Conservation (phyloP, 129 eudicot species). For the Escallonia rubra region DNA sequence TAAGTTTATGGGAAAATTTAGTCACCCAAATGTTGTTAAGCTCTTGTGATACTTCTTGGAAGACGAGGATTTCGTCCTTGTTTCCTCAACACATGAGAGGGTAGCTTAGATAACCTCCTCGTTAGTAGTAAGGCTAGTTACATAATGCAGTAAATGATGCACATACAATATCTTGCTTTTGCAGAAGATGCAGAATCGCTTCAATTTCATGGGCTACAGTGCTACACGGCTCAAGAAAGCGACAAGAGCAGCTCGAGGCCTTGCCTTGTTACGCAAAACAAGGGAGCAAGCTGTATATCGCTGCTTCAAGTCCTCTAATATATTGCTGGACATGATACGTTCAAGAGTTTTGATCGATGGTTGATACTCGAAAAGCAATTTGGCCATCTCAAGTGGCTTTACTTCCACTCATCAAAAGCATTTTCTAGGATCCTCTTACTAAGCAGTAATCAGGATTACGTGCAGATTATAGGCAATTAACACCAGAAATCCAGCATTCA, state of each 20-base stretch:
- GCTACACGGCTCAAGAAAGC: constrained; percentile 5
- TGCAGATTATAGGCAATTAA: too few species aligned
- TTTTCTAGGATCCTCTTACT: neutral
- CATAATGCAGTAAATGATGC: too few species aligned
- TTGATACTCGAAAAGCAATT: neutral
- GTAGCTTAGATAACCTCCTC: too few species aligned
- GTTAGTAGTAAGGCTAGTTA: too few species aligned
- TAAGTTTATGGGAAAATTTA: too few species aligned
- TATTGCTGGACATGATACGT: constrained; percentile 34
- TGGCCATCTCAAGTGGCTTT: too few species aligned
- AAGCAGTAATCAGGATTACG: too few species aligned
- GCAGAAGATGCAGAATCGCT: constrained; percentile 12
- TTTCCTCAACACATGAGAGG: too few species aligned
- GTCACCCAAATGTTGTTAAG: too few species aligned
- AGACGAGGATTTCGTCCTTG: too few species aligned
- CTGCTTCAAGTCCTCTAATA: constrained; percentile 34
- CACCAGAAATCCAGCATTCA: too few species aligned
- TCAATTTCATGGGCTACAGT: neutral
- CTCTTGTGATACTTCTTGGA: too few species aligned
- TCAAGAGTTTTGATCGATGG: neutral
- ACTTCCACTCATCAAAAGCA: neutral
- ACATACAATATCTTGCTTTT: neutral
- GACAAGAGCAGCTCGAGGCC: constrained; percentile 13
- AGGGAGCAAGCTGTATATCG: constrained; percentile 5
- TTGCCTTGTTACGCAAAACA: constrained; percentile 8